A percentile compares a stretch with the other conserved stretches of the same genome.
phyloP scores from a whole-genome alignment of 2,329 filamentous ascomycete species.

The Leptographium lundbergii region DNA sequence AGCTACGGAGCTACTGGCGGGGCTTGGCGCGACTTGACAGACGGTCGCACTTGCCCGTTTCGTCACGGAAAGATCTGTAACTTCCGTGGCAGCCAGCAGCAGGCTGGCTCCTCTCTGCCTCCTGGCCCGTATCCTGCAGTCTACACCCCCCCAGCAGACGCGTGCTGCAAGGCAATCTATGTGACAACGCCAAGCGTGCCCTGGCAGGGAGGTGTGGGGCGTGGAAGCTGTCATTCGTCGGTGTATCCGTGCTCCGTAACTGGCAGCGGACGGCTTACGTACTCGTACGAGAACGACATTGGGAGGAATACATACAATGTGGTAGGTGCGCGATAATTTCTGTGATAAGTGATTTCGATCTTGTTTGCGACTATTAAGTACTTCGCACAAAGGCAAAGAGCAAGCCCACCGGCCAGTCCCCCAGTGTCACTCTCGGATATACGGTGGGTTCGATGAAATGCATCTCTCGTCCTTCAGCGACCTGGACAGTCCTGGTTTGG shows the following conservation, averaged over 20 bases:
- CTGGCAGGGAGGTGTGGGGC: neutral
- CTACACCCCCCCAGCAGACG: neutral
- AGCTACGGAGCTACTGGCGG: no score
- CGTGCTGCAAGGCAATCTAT: neutral
- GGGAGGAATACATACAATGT: no score
- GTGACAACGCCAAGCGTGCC: neutral
- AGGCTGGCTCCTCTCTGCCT: neutral
- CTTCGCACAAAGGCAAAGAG: no score
- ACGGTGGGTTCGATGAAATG: no score
- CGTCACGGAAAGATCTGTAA: neutral
- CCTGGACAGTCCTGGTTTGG: neutral
- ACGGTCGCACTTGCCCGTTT: neutral
- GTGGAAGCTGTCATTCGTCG: neutral
- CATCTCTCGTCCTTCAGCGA: no score
- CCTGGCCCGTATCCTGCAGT: neutral
- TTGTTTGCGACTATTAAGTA: neutral
- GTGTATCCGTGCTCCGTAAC: neutral
- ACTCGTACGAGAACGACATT: no score
- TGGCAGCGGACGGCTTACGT: neutral
- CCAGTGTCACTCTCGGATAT: no score
- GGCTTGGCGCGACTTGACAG: neutral
- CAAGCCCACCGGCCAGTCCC: no score
- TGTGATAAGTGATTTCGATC: neutral
- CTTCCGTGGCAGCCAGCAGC: no score
- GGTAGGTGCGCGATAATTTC: no score